Conservation (phyloP, 2,329 filamentous ascomycete genomes). For the Pseudonectria foliicola region DNA sequence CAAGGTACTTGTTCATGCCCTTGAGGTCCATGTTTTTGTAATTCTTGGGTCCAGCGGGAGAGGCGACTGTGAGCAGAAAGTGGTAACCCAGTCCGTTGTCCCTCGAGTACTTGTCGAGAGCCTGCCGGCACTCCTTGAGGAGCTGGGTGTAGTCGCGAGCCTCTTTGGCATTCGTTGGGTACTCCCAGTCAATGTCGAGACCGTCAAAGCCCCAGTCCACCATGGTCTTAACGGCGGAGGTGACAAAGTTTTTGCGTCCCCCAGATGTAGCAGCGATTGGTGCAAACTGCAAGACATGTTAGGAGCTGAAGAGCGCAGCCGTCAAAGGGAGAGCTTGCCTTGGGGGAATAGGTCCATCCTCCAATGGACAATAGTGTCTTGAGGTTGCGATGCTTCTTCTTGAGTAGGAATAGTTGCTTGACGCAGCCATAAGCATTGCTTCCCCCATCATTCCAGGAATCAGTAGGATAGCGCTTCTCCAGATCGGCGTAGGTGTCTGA, state of each 20-base stretch:
- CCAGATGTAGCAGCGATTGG: conserved; percentile 52
- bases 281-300: conserved; percentile 22
- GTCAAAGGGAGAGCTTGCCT: conserved; percentile 49
- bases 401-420: conserved; percentile 69
- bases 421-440: conserved; percentile 69
- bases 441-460: conserved; percentile 49
- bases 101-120: conserved; percentile 36
- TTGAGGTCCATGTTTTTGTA: conserved; percentile 43
- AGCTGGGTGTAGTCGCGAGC: conserved; percentile 34
- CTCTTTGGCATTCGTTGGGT: conserved; percentile 29
- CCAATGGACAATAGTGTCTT: conserved; percentile 78
- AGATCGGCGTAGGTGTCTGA: conserved; percentile 37
- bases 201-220: conserved; percentile 58
- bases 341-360: conserved; percentile 65
- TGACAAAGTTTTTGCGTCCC: conserved; percentile 59
- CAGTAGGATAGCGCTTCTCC: conserved; percentile 61
- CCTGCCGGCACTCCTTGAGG: conserved; percentile 34
- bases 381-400: conserved; percentile 67
- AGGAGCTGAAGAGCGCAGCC: neutral
- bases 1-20: conserved; percentile 50
- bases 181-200: conserved; percentile 53
- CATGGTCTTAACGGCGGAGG: conserved; percentile 60
- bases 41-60: conserved; percentile 40
- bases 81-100: conserved; percentile 34
- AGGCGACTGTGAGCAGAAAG: conserved; percentile 45